phyloP scores from a whole-genome alignment of 1,284 basidiomycete species.

The Volvariella volvacea region DNA sequence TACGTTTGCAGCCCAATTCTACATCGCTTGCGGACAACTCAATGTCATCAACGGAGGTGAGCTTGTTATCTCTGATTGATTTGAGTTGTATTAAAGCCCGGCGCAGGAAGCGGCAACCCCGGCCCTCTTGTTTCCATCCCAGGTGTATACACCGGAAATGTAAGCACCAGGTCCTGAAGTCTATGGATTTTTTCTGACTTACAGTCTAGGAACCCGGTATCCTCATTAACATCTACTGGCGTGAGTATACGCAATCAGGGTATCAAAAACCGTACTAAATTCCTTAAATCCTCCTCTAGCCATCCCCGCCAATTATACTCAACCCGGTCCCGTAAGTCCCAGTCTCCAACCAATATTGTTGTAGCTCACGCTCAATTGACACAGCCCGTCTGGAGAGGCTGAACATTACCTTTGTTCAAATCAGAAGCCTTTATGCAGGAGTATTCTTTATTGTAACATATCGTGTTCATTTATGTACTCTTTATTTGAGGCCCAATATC shows the following conservation, averaged over 20 bases:
- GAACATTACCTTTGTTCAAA: neutral
- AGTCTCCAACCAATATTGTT: neutral
- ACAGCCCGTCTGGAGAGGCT: slow-evolving; percentile 7
- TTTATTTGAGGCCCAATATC: too few species aligned
- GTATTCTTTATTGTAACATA: neutral
- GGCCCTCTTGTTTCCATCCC: slow-evolving; percentile 34
- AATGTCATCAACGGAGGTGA: slow-evolving; percentile 25
- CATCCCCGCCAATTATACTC: slow-evolving; percentile 21
- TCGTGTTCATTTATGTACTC: neutral
- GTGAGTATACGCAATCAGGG: too few species aligned
- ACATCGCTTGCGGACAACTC: slow-evolving; percentile 26
- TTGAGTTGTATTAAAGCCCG: neutral
- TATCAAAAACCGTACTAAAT: too few species aligned
- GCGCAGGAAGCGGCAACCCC: slow-evolving; percentile 27
- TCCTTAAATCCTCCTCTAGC: slow-evolving; percentile 9
- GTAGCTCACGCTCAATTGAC: too few species aligned
- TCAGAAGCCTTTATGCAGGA: neutral
- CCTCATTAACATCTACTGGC: slow-evolving; percentile 25
- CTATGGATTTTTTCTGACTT: neutral
- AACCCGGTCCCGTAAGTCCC: slow-evolving; percentile 22
- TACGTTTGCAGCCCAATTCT: slow-evolving; percentile 21
- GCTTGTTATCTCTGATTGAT: neutral
- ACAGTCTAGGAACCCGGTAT: slow-evolving; percentile 22
- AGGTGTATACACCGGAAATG: slow-evolving; percentile 32
- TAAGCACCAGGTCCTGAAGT: slow-evolving; percentile 5